Base-by-base conservation (phyloP, 495 filamentous ascomycete genomes). In the Baudoinia panamericana region DNA sequence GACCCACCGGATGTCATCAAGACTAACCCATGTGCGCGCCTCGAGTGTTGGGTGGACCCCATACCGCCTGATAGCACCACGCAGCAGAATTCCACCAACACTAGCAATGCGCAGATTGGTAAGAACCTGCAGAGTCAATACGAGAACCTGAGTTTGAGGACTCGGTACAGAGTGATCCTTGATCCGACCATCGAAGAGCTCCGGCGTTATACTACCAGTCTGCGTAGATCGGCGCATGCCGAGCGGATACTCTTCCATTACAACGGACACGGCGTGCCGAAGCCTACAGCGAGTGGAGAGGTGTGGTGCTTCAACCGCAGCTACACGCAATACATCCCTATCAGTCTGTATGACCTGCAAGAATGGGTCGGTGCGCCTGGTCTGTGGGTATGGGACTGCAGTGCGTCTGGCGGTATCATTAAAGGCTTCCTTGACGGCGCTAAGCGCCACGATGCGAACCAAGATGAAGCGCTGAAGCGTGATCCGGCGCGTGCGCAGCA, bases 271-370 rank as follows among this genome's bases (percentile, higher is more conserved):
- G 90, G 90, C 17, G 90, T 99, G n/a, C 90, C 90, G 4, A 81
- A 93, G 51, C 90, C 90, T 21, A 99, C 90, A 3, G 74, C 81
- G 3, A 95, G 88, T 3, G 90, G 90, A 8, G 90, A 99, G 59
- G 93, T 99, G 10, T 99, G 90, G 90, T 92, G 96, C 2, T 97
- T 99, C 62, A 99, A 99, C 63, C 87, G 84, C 46, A 93, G 82
- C 50, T 99, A 93, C 56, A 99, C 90, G 0, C 90, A 99, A 59
- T 99, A 99, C 52, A 99, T 99, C 22, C 90, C 90, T 0, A 82
- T 99, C 32, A 93, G 88, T 1, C 63, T 99, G 7, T 96, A 93
- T 56, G 90, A 99, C 50, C 70, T 99, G 17, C 92, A 96, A 57
- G 75, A 77, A 17, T 99, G 92, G 92, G 75, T 99, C 3, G 88